Base-by-base conservation (phyloP, 176 grass and related monocot genomes). In the Eremochloa ophiuroides region DNA sequence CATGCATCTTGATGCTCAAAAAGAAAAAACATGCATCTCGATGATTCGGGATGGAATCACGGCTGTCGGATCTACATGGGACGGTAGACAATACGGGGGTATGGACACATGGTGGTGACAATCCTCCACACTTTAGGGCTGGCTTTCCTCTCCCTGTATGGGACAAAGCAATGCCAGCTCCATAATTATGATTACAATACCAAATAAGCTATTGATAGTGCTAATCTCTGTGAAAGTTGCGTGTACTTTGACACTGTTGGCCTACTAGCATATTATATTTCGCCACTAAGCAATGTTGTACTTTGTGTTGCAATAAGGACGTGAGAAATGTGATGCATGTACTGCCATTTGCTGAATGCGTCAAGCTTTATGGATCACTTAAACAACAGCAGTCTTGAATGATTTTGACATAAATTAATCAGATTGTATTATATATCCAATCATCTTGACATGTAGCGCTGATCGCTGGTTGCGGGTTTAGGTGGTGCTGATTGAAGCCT, bases 141-240 rank as follows among this genome's bases (percentile, higher is more conserved):
- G 62, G 26, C 73, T 86, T 81, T 87, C 69, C 46, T 30, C 62
- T 29, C 13, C 5, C 3, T 65, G 71, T 47, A 71, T 23, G 53
- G 66, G 53, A 63, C 82, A 84, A 26, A 42, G 71, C 33, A 33
- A 28, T 11, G 63, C 35, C 34, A 77, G 16, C 47, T 72, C 65
- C 72, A 89, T 73, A 4, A 60, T 82, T 64, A 65, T 15, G 65
- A 85, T 85, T 85, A 50, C 29, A 82, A 20, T 85, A 71, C 13
- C 13, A 73, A 47, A 82, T 48, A 18, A 72, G 29, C 66, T 71
- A 62, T 1, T 6, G 26, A 35, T 62, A 40, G 78, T 80, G 80
- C 10, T 82, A 46, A 77, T 66, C 65, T 5, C 18, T 78, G 73
- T 78, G 35, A 27, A 74, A 89, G 62, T n/a, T 68, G 70, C 25